A percentile compares a stretch with the other conserved stretches of the same genome.
Conservation (phyloP, 1,139 yeast species). For the Eremothecium cymbalariae region DNA sequence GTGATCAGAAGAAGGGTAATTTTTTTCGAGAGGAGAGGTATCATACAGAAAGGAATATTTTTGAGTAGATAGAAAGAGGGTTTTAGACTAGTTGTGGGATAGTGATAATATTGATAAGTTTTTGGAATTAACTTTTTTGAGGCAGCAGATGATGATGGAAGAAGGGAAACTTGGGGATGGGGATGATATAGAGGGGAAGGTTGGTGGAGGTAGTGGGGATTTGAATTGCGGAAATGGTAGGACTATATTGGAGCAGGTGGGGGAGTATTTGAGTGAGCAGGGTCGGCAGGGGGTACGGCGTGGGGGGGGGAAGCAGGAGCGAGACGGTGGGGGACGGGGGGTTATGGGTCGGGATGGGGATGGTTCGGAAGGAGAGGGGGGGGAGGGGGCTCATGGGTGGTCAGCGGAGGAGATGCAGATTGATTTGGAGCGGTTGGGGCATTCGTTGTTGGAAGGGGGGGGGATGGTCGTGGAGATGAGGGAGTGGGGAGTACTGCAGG, state of each 20-base stretch:
- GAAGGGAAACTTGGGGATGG: too few species aligned
- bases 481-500: neutral
- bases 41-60: too few species aligned
- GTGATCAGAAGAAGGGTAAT: too few species aligned
- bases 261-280: slow-evolving; percentile 23
- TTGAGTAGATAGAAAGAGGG: too few species aligned
- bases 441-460: slow-evolving; percentile 3
- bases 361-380: neutral
- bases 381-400: slow-evolving; percentile 6
- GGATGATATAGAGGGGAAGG: too few species aligned
- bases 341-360: slow-evolving; percentile 19
- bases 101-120: too few species aligned
- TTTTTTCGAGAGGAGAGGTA: too few species aligned
- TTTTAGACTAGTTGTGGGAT: too few species aligned
- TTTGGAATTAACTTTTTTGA: too few species aligned
- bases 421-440: neutral
- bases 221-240: neutral
- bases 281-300: neutral
- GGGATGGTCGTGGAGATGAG: slow-evolving; percentile 8
- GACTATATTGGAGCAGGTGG: slow-evolving; percentile 31
- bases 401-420: slow-evolving; percentile 7
- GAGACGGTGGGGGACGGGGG: slow-evolving; percentile 17
- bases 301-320: slow-evolving; percentile 4
- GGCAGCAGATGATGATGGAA: too few species aligned
- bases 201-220: too few species aligned